Percentiles rank a stretch among this genome's conserved stretches.
These are phyloP conservation scores for Sporothrix brasiliensis DNA, from an alignment of 2,329 filamentous ascomycete genomes.

Conservation along the genomic window DNA sequence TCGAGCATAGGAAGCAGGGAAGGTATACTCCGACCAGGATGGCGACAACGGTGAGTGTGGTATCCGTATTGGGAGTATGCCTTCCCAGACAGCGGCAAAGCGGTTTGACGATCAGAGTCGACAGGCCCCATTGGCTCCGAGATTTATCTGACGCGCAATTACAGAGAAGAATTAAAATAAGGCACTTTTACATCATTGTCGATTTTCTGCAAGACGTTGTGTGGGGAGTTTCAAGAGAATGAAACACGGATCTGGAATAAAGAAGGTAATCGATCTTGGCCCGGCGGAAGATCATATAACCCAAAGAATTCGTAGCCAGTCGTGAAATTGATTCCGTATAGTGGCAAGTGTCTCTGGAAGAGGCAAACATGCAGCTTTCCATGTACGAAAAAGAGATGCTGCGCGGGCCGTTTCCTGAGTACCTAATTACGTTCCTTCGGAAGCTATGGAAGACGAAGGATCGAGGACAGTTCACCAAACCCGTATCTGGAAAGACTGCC, in stretches of 20 bases:
- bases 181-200: neutral
- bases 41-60: neutral
- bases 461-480: too few species aligned
- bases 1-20: neutral
- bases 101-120: neutral
- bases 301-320: neutral
- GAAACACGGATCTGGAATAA: neutral
- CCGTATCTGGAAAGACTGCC: constrained; percentile 13
- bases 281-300: neutral
- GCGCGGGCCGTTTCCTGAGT: too few species aligned
- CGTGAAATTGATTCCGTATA: neutral
- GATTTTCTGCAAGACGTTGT: neutral
- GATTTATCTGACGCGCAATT: too few species aligned
- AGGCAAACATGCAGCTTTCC: neutral
- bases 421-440: too few species aligned
- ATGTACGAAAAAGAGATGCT: neutral
- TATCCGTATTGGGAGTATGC: neutral
- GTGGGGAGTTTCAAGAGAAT: neutral
- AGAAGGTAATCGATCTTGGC: neutral
- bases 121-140: neutral
- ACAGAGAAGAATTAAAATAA: neutral
- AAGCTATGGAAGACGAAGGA: too few species aligned
- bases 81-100: neutral
- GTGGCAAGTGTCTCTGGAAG: neutral
- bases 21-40: neutral